A percentile compares a stretch with the other conserved stretches of the same genome.
phyloP scores from a whole-genome alignment of 148 eudicot species.

The Camellia lanceoleosa region DNA sequence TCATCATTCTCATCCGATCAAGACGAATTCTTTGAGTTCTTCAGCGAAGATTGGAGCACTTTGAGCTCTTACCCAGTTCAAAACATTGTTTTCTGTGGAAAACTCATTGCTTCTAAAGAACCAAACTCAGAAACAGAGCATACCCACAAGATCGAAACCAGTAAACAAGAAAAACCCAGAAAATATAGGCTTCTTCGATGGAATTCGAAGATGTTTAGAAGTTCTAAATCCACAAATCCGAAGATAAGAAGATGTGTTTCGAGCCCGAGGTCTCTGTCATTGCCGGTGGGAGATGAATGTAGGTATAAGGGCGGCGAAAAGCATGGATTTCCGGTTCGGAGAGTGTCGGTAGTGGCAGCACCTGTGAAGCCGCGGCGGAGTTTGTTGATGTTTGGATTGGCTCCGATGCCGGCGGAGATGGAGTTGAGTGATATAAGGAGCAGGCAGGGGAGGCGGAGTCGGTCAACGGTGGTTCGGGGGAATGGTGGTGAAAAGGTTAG shows the following conservation, averaged over 20 bases:
- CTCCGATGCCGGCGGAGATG: slow-evolving; percentile 7
- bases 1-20: background rate
- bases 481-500: background rate
- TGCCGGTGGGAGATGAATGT: background rate
- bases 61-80: slow-evolving; percentile 9
- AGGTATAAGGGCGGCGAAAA: background rate
- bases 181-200: background rate
- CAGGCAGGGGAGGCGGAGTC: slow-evolving; percentile 4
- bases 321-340: background rate
- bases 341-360: background rate
- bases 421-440: slow-evolving; percentile 11
- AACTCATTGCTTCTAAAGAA: slow-evolving; percentile 1
- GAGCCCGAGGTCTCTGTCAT: background rate
- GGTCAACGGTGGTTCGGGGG: background rate
- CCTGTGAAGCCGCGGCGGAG: slow-evolving; percentile 3
- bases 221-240: background rate
- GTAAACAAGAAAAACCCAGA: background rate
- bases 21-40: slow-evolving; percentile 32
- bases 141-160: background rate
- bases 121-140: background rate
- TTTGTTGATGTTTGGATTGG: slow-evolving; percentile 2
- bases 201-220: background rate
- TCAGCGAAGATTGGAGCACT: slow-evolving; percentile 20
- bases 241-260: background rate
- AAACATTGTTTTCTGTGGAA: slow-evolving; percentile 21